Percentiles rank a stretch among this genome's conserved stretches.
Evolutionary conservation across 306 rosid species (phyloP).

Genomic region (Cajanus cajan): DNA sequence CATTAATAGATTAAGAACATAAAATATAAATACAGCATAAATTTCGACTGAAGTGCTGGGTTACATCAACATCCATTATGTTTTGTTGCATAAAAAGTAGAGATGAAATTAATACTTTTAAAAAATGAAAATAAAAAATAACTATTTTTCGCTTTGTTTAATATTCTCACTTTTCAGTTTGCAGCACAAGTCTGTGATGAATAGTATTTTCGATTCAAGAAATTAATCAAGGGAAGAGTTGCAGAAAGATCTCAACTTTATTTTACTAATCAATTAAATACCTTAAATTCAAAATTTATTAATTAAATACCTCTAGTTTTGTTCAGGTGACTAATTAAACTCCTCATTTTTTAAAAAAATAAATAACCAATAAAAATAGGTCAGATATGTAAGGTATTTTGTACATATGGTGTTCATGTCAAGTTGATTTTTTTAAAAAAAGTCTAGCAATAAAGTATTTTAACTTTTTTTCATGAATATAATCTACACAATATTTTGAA

Average conservation of each 20-base stretch:
- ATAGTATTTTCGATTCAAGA: neutral
- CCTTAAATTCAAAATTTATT: neutral
- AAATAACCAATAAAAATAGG: too few species aligned
- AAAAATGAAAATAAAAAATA: neutral
- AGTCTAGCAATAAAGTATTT: too few species aligned
- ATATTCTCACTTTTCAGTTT: too few species aligned
- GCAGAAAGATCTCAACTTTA: neutral
- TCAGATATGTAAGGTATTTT: neutral
- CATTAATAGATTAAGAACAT: neutral
- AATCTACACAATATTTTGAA: too few species aligned
- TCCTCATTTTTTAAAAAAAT: too few species aligned
- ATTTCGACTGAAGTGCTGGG: neutral
- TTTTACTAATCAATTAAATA: too few species aligned
- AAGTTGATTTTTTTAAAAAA: neutral
- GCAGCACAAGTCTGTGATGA: too few species aligned
- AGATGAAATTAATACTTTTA: neutral
- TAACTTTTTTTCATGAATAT: too few species aligned
- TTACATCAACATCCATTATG: neutral
- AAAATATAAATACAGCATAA: neutral
- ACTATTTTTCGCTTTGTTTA: neutral
- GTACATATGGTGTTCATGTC: neutral
- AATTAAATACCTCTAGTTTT: neutral
- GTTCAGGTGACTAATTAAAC: neutral
- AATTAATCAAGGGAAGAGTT: neutral
- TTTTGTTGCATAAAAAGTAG: neutral